Percentiles rank a stretch among this genome's conserved stretches.
These are phyloP conservation scores for Chlorella sorokiniana DNA, from an alignment of 139 green algal species.

Conservation along the genomic window DNA sequence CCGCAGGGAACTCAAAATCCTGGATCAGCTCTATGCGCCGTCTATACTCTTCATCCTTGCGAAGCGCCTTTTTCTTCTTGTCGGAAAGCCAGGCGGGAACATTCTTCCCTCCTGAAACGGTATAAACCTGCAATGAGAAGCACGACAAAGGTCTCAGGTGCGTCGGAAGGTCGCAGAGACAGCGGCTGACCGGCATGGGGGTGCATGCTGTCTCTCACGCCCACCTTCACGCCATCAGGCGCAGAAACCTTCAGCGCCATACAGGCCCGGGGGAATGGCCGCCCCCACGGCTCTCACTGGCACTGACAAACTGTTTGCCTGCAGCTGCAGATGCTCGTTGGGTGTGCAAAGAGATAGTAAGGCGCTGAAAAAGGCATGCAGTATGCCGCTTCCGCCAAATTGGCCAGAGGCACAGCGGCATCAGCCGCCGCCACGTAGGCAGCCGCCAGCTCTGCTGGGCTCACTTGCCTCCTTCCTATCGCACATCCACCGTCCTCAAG, in stretches of 20 bases:
- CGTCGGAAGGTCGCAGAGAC: background rate
- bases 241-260: constrained; percentile 85
- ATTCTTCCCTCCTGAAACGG: constrained; percentile 83
- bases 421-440: too few species aligned
- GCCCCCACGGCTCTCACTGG: background rate
- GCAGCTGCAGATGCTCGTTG: background rate
- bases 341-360: too few species aligned
- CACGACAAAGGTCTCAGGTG: background rate
- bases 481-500: background rate
- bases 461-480: background rate
- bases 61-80: constrained; percentile 82
- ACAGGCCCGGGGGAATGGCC: background rate
- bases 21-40: constrained; percentile 33
- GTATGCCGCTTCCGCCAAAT: too few species aligned
- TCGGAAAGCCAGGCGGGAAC: constrained; percentile 90
- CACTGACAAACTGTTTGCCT: background rate
- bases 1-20: constrained; percentile 88
- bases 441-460: too few species aligned
- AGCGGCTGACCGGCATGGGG: background rate
- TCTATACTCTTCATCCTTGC: constrained; percentile 84
- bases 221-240: constrained; percentile 93
- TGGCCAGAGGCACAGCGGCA: too few species aligned
- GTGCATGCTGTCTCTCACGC: background rate
- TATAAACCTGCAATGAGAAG: constrained; percentile 78
- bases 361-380: too few species aligned